Evolutionary conservation across 495 filamentous ascomycete genomes (phyloP), one percentile per base, ranked within the genome.

Genomic region (Penicillium pulvis): DNA sequence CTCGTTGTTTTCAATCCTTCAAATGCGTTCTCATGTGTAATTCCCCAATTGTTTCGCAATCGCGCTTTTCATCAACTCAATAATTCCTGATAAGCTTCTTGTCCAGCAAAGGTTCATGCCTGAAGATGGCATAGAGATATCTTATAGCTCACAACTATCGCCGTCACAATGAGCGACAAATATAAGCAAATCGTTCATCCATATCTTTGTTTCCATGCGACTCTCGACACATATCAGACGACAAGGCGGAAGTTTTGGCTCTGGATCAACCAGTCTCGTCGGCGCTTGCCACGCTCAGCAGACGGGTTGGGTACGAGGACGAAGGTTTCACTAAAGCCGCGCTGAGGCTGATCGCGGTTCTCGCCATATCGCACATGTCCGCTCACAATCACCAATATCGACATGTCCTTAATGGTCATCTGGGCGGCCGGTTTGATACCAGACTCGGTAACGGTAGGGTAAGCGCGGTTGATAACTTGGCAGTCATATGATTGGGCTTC

Each of bases 231-330:
- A 9, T 19, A 48, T 81, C 68, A 83, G 54, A 81, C 79, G n/a
- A 83, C 80, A 11, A 83, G 67, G 19, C 88, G 79, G 62, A 91
- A 92, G 49, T 84, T 91, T 73, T 93, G 89, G 51, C 82, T 90
- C 57, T 85, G 81, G 49, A 93, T 85, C 36, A 93, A 70, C 83
- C 86, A 92, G 36, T 76, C 77, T 56, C 73, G 79, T 55, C 67
- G 71, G 47, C 77, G 79, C 56, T 74, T 78, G 43, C 77, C 72
- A 28, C 66, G 75, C 17, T 80, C 75, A 14, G 79, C 72, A 20
- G 51, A 82, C 61, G 81, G 81, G 65, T 93, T 92, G 20, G 91
- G 91, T 30, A 93, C 87, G 43, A 96, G 72, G 2, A 92, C 79
- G 60, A 93, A 86, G 7, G 76, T 85, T 64, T 96, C 91, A 51